A percentile compares a stretch with the other conserved stretches of the same genome.
Conservation (phyloP, 2,329 filamentous ascomycete genomes). For the Lachnum nothofagi region DNA sequence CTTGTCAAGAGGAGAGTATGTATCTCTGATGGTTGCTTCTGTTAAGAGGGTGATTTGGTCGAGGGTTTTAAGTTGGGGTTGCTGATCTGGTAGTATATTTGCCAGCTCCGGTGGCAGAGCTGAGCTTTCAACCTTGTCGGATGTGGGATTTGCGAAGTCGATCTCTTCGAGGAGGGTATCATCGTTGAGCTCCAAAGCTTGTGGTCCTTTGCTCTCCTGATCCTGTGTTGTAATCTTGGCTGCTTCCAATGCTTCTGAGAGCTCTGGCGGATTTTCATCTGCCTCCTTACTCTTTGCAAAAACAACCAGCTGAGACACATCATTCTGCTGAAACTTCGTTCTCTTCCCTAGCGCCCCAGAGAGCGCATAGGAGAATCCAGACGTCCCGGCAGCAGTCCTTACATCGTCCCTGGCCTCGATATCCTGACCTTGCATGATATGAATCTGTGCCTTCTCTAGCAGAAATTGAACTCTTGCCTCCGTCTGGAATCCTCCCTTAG, state of each 20-base stretch:
- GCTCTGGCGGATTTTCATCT: slow-evolving; percentile 12
- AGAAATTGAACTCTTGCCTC: slow-evolving; percentile 64
- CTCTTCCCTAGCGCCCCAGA: slow-evolving; percentile 83
- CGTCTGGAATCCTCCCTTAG: slow-evolving; percentile 35
- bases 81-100: slow-evolving; percentile 67
- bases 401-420: slow-evolving; percentile 68
- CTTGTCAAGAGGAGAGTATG: slow-evolving; percentile 73
- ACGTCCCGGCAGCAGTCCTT: slow-evolving; percentile 58
- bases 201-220: slow-evolving; percentile 43
- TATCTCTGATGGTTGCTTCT: slow-evolving; percentile 83
- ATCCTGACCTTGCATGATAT: slow-evolving; percentile 80
- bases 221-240: slow-evolving; percentile 17
- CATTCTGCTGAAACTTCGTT: slow-evolving; percentile 73
- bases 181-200: slow-evolving; percentile 76
- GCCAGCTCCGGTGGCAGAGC: slow-evolving; percentile 58
- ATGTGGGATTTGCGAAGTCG: slow-evolving; percentile 60
- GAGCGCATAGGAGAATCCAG: slow-evolving; percentile 73
- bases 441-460: slow-evolving; percentile 75
- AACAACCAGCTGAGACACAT: slow-evolving; percentile 83
- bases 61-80: slow-evolving; percentile 74
- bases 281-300: slow-evolving; percentile 66
- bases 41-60: slow-evolving; percentile 90
- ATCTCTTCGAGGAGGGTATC: slow-evolving; percentile 90
- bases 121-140: slow-evolving; percentile 35
- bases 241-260: slow-evolving; percentile 18